Evolutionary conservation across 2,329 filamentous ascomycete species (phyloP), one percentile per base, ranked within the genome.

Genomic region (Furcasterigmium sp.): DNA sequence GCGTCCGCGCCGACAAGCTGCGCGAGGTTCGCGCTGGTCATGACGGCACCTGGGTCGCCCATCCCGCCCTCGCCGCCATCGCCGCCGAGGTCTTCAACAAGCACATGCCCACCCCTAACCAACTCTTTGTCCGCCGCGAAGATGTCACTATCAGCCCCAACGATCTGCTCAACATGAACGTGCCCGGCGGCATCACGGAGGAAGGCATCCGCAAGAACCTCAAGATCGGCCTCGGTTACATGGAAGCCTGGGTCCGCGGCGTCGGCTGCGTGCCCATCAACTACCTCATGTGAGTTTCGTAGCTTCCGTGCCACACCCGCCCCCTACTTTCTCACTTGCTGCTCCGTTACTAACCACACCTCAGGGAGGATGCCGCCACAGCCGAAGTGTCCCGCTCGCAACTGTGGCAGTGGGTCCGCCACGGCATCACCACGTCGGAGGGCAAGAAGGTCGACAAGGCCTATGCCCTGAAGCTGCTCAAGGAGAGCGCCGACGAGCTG

Each of bases 181-280:
- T 97, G 2, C 90, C 91, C 7, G 93, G 93, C 20, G 78, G 82
- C 63, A 78, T 98, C 62, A 96, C 91, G 55, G 91, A 97, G 67
- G 89, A 84, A 5, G 93, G 93, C 45, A 96, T 98, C 71, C 82
- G 87, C 61, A 95, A 96, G 83, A 98, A 97, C 73, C 76, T 98
- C 52, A 91, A 90, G 70, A 97, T 98, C 53, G 93, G 91, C 30
- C 80, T 98, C 6, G 86, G 87, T 41, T 98, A 98, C 71, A 98
- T 97, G 91, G 93, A 98, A 70, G 93, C 89, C 49, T 98, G 93
- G 93, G 76, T 97, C 47, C 85, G 91, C 49, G 93, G 91, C 26
- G 79, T 97, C 18, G 93, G 93, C 45, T 98, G 93, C 58, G 91
- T 97, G 42, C 93, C 93, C 39, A 96, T 97, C 70, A 96, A 97